Evolutionary conservation across 1,284 basidiomycete genomes (phyloP), one percentile per base, ranked within the genome.

Genomic region (Ceratobasidium sp.): DNA sequence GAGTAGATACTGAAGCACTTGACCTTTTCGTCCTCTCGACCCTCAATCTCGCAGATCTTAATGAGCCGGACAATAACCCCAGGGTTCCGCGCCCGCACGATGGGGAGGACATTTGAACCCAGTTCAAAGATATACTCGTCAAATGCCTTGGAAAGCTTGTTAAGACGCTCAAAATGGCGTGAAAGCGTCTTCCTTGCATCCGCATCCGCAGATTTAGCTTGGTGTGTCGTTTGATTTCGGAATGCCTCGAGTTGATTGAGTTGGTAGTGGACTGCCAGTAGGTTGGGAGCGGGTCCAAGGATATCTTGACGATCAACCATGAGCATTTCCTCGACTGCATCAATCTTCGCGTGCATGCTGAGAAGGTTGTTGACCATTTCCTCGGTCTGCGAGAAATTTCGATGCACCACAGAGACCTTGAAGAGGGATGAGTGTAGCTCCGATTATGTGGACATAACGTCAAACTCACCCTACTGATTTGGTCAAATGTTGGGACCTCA

Each of bases 21-120:
- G 74, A 91, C 94, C 83, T 96, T 97, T 79, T 99, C 93, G 75
- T 99, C 97, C 77, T 95, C 93, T 73, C 85, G 85, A 3, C 90
- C 92, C 77, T 99, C 97, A 23, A 93, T 84, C 77, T 99, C 95
- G 42, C 93, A 89, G 69, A 99, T 93, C 81, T 98, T 98, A 75
- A 95, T 80, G 60, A 99, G 79, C 74, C 91, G 90, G 58, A 99
- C 94, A 9, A 98, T 85, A 16, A 96, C 94, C 30, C 89, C 87
- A 0, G 86, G 82, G 75, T 94, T 82, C 0, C 92, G 93, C 2
- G 87, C 87, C 46, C 93, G 84, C 1, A 90, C 87, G 44, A 99
- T 84, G 39, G 89, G 87, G 21, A 99, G 81, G 8, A 96, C 81
- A 72, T 91, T 90, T 54, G 82, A 82, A 0, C 89, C 90, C 23